Percentiles rank a stretch among this genome's conserved stretches.
These are phyloP conservation scores for Rhodotorula graminis DNA, from an alignment of 768 basidiomycete species.

Conservation along the genomic window DNA sequence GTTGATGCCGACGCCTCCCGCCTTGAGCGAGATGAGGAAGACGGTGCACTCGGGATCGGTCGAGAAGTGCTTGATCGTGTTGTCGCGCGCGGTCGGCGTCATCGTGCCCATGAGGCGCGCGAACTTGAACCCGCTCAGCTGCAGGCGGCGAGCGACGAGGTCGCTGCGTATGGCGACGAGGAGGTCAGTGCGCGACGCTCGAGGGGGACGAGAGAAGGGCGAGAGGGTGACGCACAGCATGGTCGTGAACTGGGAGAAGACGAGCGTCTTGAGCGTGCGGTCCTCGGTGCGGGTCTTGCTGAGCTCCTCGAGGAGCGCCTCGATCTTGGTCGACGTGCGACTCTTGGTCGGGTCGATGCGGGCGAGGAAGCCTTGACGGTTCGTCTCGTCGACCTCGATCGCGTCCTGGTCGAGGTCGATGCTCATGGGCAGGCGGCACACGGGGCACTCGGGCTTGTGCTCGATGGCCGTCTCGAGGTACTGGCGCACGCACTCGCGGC, in stretches of 20 bases:
- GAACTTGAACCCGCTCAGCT: slow-evolving; percentile 83
- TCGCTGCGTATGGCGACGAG: slow-evolving; percentile 51
- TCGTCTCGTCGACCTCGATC: slow-evolving; percentile 69
- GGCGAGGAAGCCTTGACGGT: slow-evolving; percentile 86
- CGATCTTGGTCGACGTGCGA: slow-evolving; percentile 96
- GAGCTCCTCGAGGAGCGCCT: slow-evolving; percentile 90
- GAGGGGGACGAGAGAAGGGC: too few species aligned
- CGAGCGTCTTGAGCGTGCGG: slow-evolving; percentile 88
- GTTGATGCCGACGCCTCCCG: slow-evolving; percentile 84
- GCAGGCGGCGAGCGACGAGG: slow-evolving; percentile 83
- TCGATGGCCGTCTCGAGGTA: slow-evolving; percentile 75
- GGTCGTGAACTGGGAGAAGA: slow-evolving; percentile 93
- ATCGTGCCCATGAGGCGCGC: slow-evolving; percentile 94
- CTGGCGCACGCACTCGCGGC: slow-evolving; percentile 85
- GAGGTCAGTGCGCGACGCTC: background rate
- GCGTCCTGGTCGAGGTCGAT: slow-evolving; percentile 95
- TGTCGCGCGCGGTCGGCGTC: slow-evolving; percentile 92
- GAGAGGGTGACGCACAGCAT: slow-evolving; percentile 53
- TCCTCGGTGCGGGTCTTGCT: slow-evolving; percentile 76
- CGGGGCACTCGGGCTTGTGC: slow-evolving; percentile 84
- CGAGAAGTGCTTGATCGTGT: slow-evolving; percentile 37
- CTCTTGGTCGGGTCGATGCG: slow-evolving; percentile 81
- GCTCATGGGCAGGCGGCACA: slow-evolving; percentile 84
- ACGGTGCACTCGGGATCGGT: slow-evolving; percentile 74
- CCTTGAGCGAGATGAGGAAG: slow-evolving; percentile 90